Conservation (phyloP, 345 rosid species). For the Dipteronia sinensis region DNA sequence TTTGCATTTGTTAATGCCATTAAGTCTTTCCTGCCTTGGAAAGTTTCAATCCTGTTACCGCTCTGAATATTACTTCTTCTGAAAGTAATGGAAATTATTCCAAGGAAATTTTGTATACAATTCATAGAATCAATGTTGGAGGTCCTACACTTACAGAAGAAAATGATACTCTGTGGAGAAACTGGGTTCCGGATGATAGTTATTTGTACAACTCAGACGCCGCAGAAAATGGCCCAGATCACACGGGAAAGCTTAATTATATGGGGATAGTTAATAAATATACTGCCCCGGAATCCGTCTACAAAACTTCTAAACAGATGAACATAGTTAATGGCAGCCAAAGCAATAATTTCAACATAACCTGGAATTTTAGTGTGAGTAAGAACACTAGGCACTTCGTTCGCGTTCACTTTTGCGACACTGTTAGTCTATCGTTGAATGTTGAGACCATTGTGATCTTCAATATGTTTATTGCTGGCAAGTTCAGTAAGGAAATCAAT, state of each 20-base stretch:
- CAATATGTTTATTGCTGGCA: slow-evolving; percentile 38
- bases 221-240: not conserved
- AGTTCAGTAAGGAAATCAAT: slow-evolving; percentile 20
- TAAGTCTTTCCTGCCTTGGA: slow-evolving; percentile 45
- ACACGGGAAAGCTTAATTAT: slow-evolving; percentile 9
- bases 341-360: slow-evolving; percentile 26
- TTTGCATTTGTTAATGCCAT: slow-evolving; percentile 68
- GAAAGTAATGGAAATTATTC: not conserved
- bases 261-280: not conserved
- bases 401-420: slow-evolving; percentile 63
- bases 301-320: slow-evolving; percentile 44
- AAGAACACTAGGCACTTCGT: slow-evolving; percentile 41
- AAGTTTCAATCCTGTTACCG: slow-evolving; percentile 22
- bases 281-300: slow-evolving; percentile 48
- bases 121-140: slow-evolving; percentile 51
- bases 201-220: slow-evolving; percentile 23
- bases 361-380: slow-evolving; percentile 51
- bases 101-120: slow-evolving; percentile 26
- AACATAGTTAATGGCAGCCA: not conserved
- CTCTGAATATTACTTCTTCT: slow-evolving; percentile 2
- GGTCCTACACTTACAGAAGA: slow-evolving; percentile 31
- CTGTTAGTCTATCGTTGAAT: slow-evolving; percentile 2
- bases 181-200: slow-evolving; percentile 44
- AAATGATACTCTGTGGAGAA: slow-evolving; percentile 42
- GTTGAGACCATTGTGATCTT: not conserved